Evolutionary conservation across 2,329 filamentous ascomycete genomes (phyloP).

Genomic region (Pestalotiopsis sp.): DNA sequence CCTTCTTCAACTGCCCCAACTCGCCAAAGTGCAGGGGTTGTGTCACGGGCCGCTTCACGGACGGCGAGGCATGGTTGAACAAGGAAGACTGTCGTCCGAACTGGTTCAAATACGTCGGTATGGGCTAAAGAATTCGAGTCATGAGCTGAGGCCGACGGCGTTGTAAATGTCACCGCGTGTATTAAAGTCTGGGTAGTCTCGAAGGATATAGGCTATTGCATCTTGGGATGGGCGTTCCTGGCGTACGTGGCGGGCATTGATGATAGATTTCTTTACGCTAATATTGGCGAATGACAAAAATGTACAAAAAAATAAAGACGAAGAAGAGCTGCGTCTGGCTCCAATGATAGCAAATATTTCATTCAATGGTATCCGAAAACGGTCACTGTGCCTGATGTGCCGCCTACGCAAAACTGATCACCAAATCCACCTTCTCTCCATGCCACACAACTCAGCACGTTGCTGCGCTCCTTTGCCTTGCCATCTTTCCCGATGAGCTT

Average conservation of each 20-base stretch:
- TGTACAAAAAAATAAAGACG: conserved; percentile 9
- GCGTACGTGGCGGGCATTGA: conserved; percentile 14
- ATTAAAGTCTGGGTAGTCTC: conserved; percentile 25
- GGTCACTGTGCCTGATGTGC: conserved; percentile 67
- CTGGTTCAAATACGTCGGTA: conserved; percentile 95
- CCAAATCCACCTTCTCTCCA: conserved; percentile 66
- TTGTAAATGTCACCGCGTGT: conserved; percentile 24
- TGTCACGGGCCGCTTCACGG: conserved; percentile 83
- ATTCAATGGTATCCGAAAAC: conserved; percentile 53
- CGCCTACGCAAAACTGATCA: conserved; percentile 66
- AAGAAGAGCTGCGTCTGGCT: background rate
- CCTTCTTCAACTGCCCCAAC: conserved; percentile 98
- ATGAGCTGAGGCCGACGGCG: conserved; percentile 16
- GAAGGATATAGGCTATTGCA: conserved; percentile 15
- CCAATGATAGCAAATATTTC: background rate
- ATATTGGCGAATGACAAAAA: conserved; percentile 7
- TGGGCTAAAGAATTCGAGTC: conserved; percentile 54
- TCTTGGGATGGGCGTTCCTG: conserved; percentile 17
- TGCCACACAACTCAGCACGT: conserved; percentile 63
- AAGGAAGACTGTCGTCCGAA: conserved; percentile 93
- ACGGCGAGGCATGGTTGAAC: conserved; percentile 82
- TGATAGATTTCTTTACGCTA: conserved; percentile 16
- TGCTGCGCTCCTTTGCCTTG: conserved; percentile 60
- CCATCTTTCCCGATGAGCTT: conserved; percentile 61
- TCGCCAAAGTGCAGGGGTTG: conserved; percentile 91